Evolutionary conservation across 2,329 filamentous ascomycete species (phyloP), one percentile per base, ranked within the genome.

Genomic region (Hortaea werneckii): DNA sequence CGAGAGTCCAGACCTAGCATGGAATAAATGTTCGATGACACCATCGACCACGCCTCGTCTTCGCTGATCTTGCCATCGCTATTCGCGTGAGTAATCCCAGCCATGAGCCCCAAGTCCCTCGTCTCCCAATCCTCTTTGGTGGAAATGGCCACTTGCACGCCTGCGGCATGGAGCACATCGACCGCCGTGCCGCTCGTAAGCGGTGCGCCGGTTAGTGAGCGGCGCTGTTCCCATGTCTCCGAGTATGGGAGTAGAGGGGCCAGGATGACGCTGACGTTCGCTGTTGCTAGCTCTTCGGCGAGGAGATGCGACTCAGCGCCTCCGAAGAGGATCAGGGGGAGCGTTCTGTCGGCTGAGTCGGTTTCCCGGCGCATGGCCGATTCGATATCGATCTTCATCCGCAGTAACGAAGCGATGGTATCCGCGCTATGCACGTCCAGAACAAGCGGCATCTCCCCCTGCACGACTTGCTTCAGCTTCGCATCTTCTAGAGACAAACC

Each of bases 121-220:
- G 82, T 70, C 43, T 77, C 58, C 78, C 77, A 83, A 53, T 81
- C 77, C 57, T 83, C 78, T 37, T 74, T 68, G 4, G 80, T 68
- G 0, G 79, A 77, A 26, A 83, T 71, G 0, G 73, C 80, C 1
- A 75, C 69, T 3, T 65, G 58, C 0, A 83, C 80, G 1, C 79
- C 80, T 0, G 79, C 79, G 6, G 72, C 71, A 0, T 80, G 53
- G 1, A 85, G 69, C 9, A 57, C 61, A 50, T 83, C 78, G 4
- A 81, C 65, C 0, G 73, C 72, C 1, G 80, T 83, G 27, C 79
- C 79, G 54, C 82, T 81, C 0, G 79, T 81, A 0, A 84, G 68
- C 1, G 81, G 81, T 5, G 80, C 80, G 1, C 81, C 81, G 0
- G 78, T 74, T 8, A 84, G 66, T 0, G 77, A 73, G 1, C 80